Percentiles rank a stretch among this genome's conserved stretches.
These are phyloP conservation scores for Chalciporus pseudorubinellus DNA, from an alignment of 768 basidiomycete genomes.

Conservation along the genomic window DNA sequence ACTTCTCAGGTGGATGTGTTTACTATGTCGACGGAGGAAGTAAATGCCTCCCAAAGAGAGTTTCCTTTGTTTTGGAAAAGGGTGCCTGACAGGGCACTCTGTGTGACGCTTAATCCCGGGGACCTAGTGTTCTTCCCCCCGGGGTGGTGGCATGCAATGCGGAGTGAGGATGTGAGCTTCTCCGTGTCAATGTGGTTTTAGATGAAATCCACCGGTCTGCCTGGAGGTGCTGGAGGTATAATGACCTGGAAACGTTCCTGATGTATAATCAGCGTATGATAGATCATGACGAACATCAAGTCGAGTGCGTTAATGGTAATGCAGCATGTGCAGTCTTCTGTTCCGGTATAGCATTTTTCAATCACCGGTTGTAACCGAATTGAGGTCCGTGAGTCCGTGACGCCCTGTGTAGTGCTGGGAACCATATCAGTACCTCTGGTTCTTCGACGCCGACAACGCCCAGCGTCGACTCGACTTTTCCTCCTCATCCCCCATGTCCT, in stretches of 20 bases:
- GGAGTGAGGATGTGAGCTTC: conserved; percentile 76
- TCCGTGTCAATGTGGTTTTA: conserved; percentile 93
- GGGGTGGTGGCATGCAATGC: conserved; percentile 94
- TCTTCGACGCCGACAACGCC: conserved; percentile 18
- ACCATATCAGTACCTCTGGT: conserved; percentile 13
- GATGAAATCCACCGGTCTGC: conserved; percentile 28
- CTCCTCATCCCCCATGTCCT: conserved; percentile 24
- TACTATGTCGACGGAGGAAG: conserved; percentile 19
- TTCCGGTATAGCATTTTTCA: conserved; percentile 20
- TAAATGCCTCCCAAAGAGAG: conserved; percentile 18
- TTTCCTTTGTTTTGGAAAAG: conserved; percentile 54
- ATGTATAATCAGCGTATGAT: background rate
- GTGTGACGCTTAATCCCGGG: conserved; percentile 69
- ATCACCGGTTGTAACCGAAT: conserved; percentile 30
- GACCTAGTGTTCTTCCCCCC: conserved; percentile 89
- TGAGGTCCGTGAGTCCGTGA: conserved; percentile 1
- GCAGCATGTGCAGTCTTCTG: conserved; percentile 8
- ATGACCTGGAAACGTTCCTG: conserved; percentile 9
- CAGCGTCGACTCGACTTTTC: conserved; percentile 9
- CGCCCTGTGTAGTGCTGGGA: conserved; percentile 16
- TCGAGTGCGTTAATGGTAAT: conserved; percentile 1
- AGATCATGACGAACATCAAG: conserved; percentile 3
- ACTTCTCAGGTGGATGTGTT: conserved; percentile 87
- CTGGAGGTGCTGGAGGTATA: conserved; percentile 15
- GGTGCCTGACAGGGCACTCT: conserved; percentile 59